Evolutionary conservation across 2,329 filamentous ascomycete genomes (phyloP), one percentile per base, ranked within the genome.

Genomic region (Grosmannia clavigera): DNA sequence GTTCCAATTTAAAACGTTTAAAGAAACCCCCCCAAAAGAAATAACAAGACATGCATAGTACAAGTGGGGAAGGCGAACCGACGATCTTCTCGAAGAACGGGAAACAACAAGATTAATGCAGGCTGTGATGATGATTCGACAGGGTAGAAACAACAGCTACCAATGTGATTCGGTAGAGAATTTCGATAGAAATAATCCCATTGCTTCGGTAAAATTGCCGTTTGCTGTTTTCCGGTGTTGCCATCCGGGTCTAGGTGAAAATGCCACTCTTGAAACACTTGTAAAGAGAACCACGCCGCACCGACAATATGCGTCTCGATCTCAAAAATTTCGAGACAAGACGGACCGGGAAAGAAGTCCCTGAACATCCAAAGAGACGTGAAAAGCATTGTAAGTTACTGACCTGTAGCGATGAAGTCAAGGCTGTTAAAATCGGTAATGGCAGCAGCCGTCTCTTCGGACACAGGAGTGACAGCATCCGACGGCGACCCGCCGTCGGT

Each of bases 391-490:
- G 7, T n/a, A 19, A 75, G 76, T 73, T 14, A 75, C 77, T 74
- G 62, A 81, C 79, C 73, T 70, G 74, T 66, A 68, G 74, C 67
- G 62, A 80, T 76, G 61, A 81, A 81, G 62, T 82, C 78, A 59
- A 81, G 68, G 61, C 68, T 70, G 52, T 73, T 66, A 59, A 81
- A 75, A 14, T 81, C 78, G 48, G 72, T 72, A 59, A 80, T 74
- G 72, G 70, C 60, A 33, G 75, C 68, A 55, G 70, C 70, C 61
- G 72, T 69, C 62, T 76, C 74, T 35, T 75, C 70, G 57, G 68
- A 63, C 55, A 67, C 64, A 31, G 64, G 63, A 57, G 63, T 61
- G 25, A 64, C 59, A 35, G 52, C 58, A 31, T 63, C 61, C 3
- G 61, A 59, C 3, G 58, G 5, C 14, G 61, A 58, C 31, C 65